Conservation (phyloP, 805 yeast genomes). For the Metschnikowia chrysomelidarum region DNA sequence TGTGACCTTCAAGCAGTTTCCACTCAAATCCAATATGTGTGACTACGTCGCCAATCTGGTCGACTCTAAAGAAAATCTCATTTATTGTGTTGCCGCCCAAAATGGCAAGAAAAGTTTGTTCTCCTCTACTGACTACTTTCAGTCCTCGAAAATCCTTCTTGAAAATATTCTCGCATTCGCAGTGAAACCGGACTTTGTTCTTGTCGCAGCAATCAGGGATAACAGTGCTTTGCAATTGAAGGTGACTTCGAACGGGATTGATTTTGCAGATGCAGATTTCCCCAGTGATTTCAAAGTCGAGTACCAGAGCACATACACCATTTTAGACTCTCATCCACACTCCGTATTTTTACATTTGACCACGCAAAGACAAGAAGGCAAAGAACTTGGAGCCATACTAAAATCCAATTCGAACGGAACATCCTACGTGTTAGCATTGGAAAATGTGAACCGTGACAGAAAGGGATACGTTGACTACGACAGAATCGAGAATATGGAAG, state of each 20-base stretch:
- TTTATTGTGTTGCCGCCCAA: conserved; percentile 59
- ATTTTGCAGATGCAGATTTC: conserved; percentile 75
- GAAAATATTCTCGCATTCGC: conserved; percentile 72
- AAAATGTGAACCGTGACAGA: conserved; percentile 69
- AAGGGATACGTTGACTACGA: conserved; percentile 88
- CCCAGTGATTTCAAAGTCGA: conserved; percentile 63
- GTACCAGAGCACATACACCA: conserved; percentile 62
- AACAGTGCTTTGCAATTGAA: conserved; percentile 53
- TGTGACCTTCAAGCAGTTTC: conserved; percentile 51
- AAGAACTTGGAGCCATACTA: conserved; percentile 74
- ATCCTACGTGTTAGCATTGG: conserved; percentile 65
- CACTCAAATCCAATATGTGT: conserved; percentile 57
- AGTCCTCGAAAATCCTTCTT: conserved; percentile 40
- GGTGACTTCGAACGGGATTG: conserved; percentile 75
- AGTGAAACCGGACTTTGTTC: conserved; percentile 62
- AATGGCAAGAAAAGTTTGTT: conserved; percentile 33
- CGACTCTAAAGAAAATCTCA: conserved; percentile 43
- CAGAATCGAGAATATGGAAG: conserved; percentile 77
- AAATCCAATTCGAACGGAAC: conserved; percentile 94
- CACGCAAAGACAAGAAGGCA: conserved; percentile 46
- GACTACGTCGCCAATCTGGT: conserved; percentile 62
- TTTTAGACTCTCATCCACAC: conserved; percentile 68
- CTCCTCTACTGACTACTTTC: conserved; percentile 56
- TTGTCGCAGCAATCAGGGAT: conserved; percentile 63
- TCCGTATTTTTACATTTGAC: conserved; percentile 84